These are phyloP conservation scores for Hypoxylon subgilvum DNA, from an alignment of 495 filamentous ascomycete genomes.

Conservation along the genomic window DNA sequence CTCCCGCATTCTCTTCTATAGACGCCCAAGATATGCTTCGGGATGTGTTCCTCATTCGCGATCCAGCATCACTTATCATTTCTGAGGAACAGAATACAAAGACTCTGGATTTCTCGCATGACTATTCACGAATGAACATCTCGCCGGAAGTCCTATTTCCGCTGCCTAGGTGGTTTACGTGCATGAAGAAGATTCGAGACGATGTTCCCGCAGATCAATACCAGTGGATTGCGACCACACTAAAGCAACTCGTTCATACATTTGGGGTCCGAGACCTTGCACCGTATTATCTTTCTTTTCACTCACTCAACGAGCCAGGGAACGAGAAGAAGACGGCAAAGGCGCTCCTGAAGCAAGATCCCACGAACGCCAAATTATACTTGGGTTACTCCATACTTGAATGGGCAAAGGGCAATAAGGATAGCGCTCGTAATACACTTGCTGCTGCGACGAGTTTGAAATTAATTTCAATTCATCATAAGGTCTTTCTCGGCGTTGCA, in stretches of 20 bases:
- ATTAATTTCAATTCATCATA: constrained; percentile 18
- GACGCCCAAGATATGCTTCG: constrained; percentile 22
- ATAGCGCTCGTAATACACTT: constrained; percentile 68
- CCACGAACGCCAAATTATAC: constrained; percentile 71
- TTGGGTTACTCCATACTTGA: constrained; percentile 80
- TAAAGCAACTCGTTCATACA: constrained; percentile 61
- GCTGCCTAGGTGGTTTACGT: constrained; percentile 46
- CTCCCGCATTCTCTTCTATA: constrained; percentile 49
- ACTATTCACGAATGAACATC: constrained; percentile 40
- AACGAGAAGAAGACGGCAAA: constrained; percentile 76
- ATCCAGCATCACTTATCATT: constrained; percentile 18
- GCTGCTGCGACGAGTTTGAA: constrained; percentile 47
- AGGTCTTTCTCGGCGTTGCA: constrained; percentile 16
- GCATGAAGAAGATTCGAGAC: constrained; percentile 40
- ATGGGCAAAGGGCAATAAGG: constrained; percentile 59
- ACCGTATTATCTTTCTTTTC: constrained; percentile 75
- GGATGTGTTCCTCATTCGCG: constrained; percentile 48
- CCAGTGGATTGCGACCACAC: constrained; percentile 57
- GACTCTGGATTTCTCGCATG: constrained; percentile 45
- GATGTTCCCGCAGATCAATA: constrained; percentile 33
- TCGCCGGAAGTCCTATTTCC: constrained; percentile 49
- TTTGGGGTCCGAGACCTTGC: constrained; percentile 60
- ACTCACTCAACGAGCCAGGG: constrained; percentile 61
- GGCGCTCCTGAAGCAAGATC: constrained; percentile 68
- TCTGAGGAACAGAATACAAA: constrained; percentile 34